Evolutionary conservation across 306 rosid species (phyloP), one percentile per base, ranked within the genome.

Genomic region (Inga oerstediana): DNA sequence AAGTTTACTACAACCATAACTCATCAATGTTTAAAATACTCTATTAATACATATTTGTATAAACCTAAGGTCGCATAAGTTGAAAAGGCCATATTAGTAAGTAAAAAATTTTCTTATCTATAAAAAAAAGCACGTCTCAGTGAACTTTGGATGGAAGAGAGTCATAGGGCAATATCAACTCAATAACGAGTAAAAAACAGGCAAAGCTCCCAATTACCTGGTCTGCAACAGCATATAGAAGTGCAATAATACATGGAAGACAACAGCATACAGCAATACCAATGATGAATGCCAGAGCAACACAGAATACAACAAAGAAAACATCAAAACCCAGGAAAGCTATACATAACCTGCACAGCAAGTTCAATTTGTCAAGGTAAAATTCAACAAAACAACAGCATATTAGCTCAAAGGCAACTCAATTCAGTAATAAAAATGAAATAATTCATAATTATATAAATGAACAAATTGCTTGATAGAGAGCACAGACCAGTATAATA

Each of bases 251-350:
- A 72, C 93, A 91, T 16, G 99, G 99, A 89, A 95, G 99, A 72
- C 98, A 95, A 84, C 98, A 95, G 88, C 99, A 95, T 81, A 95
- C 98, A 59, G 99, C 99, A 7, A 95, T 91, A 27, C 99, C 99
- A 77, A 95, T 92, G 49, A 95, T 79, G 78, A 98, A 95, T 30
- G 99, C 99, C 90, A 95, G 89, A 54, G 97, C 99, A 88, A 95
- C 98, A 88, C 98, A 93, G 92, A 93, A 95, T 79, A 95, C 92
- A 58, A 95, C 99, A 91, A 95, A 95, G 93, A 95, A 93, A 86
- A 95, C 99, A 81, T 95, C 99, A 84, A 93, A 95, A 79, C 98
- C 99, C 84, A 95, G 92, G 90, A 95, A 95, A 69, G 92, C 81
- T 90, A 95, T 92, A 84, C 99, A 93, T 72, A 95, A 85, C 99